Evolutionary conservation across 306 rosid genomes (phyloP).

Genomic region (Trifolium subterraneum): DNA sequence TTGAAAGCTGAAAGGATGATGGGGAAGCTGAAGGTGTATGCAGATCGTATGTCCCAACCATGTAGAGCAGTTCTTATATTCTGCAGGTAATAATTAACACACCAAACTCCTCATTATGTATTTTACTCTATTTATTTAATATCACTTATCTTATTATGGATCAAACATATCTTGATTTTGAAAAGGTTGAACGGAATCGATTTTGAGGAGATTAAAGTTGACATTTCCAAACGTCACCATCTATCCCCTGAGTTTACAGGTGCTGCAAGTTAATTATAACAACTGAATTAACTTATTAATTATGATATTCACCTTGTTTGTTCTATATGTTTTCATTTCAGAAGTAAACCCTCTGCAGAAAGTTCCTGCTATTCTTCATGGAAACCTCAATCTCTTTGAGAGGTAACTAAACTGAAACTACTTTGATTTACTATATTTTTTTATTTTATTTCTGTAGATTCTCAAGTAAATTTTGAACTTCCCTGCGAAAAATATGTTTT

Average conservation of each 20-base stretch:
- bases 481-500: background rate
- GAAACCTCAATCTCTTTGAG: constrained; percentile 74
- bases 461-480: background rate
- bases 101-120: background rate
- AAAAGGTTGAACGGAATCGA: constrained; percentile 66
- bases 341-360: constrained; percentile 76
- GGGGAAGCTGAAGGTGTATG: constrained; percentile 73
- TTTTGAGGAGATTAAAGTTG: constrained; percentile 66
- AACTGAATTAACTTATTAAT: too few species aligned
- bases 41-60: constrained; percentile 85
- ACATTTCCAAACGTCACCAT: constrained; percentile 69
- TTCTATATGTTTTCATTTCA: constrained; percentile 33
- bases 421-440: background rate
- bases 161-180: background rate
- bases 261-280: constrained; percentile 7
- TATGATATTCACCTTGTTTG: background rate
- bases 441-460: background rate
- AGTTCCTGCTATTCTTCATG: constrained; percentile 83
- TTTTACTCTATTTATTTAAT: too few species aligned
- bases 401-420: constrained; percentile 62
- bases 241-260: constrained; percentile 66
- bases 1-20: background rate
- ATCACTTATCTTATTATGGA: background rate
- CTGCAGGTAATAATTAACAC: constrained; percentile 63
- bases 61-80: constrained; percentile 80